phyloP scores from a whole-genome alignment of 1,284 basidiomycete species.

The Mycocalia duriaeana region DNA sequence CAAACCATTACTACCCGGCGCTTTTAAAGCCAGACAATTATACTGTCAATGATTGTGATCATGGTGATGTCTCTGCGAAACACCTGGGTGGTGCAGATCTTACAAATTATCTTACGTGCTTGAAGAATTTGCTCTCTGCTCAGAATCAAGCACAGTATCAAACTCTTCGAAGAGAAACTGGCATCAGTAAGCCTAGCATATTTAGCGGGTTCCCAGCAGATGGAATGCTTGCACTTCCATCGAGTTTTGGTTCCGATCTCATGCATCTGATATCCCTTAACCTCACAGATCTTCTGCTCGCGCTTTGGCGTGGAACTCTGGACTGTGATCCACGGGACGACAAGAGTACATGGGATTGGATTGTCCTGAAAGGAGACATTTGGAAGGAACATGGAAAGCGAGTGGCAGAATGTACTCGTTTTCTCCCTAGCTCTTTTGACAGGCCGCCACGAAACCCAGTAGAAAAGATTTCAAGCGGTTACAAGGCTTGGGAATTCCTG shows the following conservation, averaged over 20 bases:
- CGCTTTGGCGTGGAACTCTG: not conserved
- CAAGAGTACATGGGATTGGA: not conserved
- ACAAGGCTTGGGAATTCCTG: conserved; percentile 28
- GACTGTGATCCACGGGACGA: not conserved
- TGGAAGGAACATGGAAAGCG: not conserved
- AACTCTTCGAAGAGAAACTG: not conserved
- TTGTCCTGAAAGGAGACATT: not conserved
- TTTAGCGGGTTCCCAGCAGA: not conserved
- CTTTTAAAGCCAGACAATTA: conserved; percentile 8
- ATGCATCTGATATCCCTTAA: not conserved
- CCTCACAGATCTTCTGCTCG: not conserved
- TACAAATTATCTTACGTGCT: too few relatives aligned
- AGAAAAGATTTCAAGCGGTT: conserved; percentile 27
- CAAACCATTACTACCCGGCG: not conserved
- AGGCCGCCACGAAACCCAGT: conserved; percentile 24
- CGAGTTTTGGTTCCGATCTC: not conserved
- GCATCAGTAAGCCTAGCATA: conserved; percentile 11
- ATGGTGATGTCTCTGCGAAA: not conserved
- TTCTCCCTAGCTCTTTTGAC: conserved; percentile 27
- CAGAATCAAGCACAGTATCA: not conserved
- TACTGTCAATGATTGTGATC: conserved; percentile 13
- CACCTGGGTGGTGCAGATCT: too few relatives aligned
- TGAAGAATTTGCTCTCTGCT: not conserved
- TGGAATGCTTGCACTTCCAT: not conserved
- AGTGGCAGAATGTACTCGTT: conserved; percentile 16